A percentile compares a stretch with the other conserved stretches of the same genome.
phyloP scores from a whole-genome alignment of 192 early-diverging fungal genomes.

The Funneliformis geosporum region DNA sequence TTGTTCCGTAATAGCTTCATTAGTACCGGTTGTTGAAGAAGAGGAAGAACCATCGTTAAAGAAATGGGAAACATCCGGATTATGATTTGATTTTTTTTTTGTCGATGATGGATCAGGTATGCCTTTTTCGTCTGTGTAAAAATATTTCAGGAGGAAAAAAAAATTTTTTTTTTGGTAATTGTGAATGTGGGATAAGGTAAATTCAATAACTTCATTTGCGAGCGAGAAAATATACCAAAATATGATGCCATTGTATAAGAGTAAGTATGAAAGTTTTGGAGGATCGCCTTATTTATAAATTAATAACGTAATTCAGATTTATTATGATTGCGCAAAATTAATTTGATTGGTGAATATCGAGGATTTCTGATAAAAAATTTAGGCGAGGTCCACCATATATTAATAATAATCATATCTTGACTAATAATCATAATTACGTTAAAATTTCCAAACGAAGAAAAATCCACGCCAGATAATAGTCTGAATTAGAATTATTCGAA shows the following conservation, averaged over 20 bases:
- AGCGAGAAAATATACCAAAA: background rate
- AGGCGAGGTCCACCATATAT: no score
- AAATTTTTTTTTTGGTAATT: no score
- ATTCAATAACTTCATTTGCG: background rate
- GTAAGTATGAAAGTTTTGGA: background rate
- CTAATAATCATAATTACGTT: no score
- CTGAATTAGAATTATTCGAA: no score
- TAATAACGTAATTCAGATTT: background rate
- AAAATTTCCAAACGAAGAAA: no score
- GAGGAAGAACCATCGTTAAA: conserved; percentile 1
- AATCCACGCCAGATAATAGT: no score
- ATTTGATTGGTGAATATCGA: no score
- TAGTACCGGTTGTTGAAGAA: no score
- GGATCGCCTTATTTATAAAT: background rate
- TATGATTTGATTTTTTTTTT: background rate
- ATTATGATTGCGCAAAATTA: background rate
- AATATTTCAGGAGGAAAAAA: background rate
- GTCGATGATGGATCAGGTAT: background rate
- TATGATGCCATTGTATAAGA: conserved; percentile 7
- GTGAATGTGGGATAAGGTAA: background rate
- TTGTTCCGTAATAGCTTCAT: background rate
- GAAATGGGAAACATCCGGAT: conserved; percentile 21
- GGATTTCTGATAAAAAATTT: no score
- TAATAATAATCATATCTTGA: no score
- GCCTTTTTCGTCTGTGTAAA: conserved; percentile 21